phyloP scores from a whole-genome alignment of 108 stramenopile genomes.

The Asterionellopsis glacialis region DNA sequence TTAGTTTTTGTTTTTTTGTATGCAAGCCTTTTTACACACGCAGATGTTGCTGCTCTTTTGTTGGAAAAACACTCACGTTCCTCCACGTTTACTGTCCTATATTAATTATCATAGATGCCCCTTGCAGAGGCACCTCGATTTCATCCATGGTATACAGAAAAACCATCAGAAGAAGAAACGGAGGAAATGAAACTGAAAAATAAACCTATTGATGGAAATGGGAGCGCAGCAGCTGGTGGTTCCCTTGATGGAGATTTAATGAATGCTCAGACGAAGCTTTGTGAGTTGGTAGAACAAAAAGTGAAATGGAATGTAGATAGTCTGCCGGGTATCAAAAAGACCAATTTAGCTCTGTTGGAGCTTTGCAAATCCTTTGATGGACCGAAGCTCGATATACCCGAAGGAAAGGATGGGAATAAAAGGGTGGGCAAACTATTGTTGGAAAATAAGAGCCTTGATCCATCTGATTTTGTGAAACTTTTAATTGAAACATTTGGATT shows the following conservation, averaged over 20 bases:
- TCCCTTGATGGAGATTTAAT: constrained; percentile 9
- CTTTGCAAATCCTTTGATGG: constrained; percentile 23
- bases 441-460: constrained; percentile 28
- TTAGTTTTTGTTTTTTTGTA: too few species aligned
- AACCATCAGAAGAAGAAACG: constrained; percentile 61
- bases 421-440: constrained; percentile 50
- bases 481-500: constrained; percentile 65
- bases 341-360: constrained; percentile 33
- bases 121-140: constrained; percentile 12
- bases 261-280: constrained; percentile 25
- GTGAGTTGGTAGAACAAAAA: constrained; percentile 24
- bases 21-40: too few species aligned
- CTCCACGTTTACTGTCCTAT: constrained; percentile 19
- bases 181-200: constrained; percentile 59
- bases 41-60: too few species aligned
- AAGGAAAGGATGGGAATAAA: constrained; percentile 43
- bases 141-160: constrained; percentile 26
- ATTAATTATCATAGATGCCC: neutral
- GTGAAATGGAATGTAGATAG: constrained; percentile 31
- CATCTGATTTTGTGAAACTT: constrained; percentile 39
- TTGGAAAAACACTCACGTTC: neutral
- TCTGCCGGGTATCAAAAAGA: constrained; percentile 6
- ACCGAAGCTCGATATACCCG: constrained; percentile 52
- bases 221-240: constrained; percentile 3
- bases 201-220: constrained; percentile 17